Base-by-base conservation (phyloP, 140 eudicot species). In the Ambrosia hybrid region DNA sequence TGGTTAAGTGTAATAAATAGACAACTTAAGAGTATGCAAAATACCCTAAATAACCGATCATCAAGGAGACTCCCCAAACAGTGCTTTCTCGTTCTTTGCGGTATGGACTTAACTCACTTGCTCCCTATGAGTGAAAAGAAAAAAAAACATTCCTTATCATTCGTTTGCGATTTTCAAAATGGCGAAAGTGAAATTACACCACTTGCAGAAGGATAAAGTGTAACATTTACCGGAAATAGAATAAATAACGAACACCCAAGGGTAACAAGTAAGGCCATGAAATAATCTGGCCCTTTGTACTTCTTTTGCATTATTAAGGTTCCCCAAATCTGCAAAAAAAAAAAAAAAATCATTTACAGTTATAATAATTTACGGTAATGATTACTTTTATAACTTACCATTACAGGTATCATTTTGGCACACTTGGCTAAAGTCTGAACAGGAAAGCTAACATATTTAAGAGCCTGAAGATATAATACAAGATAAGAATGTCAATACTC, bases 331-430 rank as follows among this genome's bases (percentile, higher is more conserved):
- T 94, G 86, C 76, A 81, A 53, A 3, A 14, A 56, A 65, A 26
- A 56, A 9, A 36, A 71, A 65, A n/a, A n/a, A 21, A 30, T 30
- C 34, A 30, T 30, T 30, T 30, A 30, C 34, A 30, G 34, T 30
- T 30, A 30, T 30, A 30, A 30, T 30, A 30, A 30, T 30, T 30
- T 30, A 30, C 34, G 60, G 51, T 65, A 11, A 43, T 38, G 16
- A 66, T 48, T 17, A 63, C 48, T 5, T 30, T 56, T 65, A 9
- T 39, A 65, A 82, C 96, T 80, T 83, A 94, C 99, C 99, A 94
- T 94, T 36, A 94, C 99, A 41, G 99, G 99, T 62, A 94, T 94
- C 99, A 94, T 94, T 77, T 94, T 94, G 77, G 97, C 99, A 83
- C 99, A 94, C 76, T 94, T 94, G 3, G 99, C 99, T 57, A 94